phyloP scores from a whole-genome alignment of 805 yeast genomes.

The Nakazawaea populi region DNA sequence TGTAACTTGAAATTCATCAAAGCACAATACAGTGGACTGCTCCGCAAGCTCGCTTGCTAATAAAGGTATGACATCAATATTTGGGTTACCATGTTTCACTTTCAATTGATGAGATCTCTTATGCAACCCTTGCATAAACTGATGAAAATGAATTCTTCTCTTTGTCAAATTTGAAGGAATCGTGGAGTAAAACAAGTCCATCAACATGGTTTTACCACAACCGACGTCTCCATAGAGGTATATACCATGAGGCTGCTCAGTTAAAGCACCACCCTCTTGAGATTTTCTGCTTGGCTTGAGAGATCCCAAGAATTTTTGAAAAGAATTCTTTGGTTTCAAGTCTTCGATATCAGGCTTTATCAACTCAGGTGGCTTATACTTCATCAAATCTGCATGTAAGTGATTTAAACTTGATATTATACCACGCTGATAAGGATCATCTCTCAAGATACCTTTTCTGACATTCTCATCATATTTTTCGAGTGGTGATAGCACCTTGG shows the following conservation, averaged over 20 bases:
- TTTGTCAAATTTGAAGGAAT: conserved; percentile 76
- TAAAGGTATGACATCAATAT: conserved; percentile 76
- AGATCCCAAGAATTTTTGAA: conserved; percentile 15
- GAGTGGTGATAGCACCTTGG: conserved; percentile 20
- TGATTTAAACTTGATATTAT: conserved; percentile 57
- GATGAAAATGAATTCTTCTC: conserved; percentile 87
- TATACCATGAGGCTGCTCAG: conserved; percentile 67
- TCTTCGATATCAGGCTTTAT: conserved; percentile 44
- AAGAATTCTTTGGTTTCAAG: conserved; percentile 44
- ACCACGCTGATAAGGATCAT: conserved; percentile 77
- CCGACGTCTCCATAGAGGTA: conserved; percentile 97
- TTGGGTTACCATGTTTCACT: conserved; percentile 50
- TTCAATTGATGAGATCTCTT: conserved; percentile 78
- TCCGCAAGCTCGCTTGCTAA: conserved; percentile 80
- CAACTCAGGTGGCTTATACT: conserved; percentile 60
- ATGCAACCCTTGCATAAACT: conserved; percentile 92
- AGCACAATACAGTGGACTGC: conserved; percentile 74
- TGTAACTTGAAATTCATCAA: conserved; percentile 96
- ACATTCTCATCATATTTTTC: conserved; percentile 23
- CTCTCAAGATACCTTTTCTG: conserved; percentile 41
- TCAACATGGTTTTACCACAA: conserved; percentile 96
- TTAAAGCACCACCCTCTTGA: conserved; percentile 20
- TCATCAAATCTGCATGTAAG: conserved; percentile 47
- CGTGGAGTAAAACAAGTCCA: conserved; percentile 89
- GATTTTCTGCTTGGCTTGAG: background rate